Evolutionary conservation across 106 monocot species (phyloP), one percentile per base, ranked within the genome.

Genomic region (Platanthera zijinensis): DNA sequence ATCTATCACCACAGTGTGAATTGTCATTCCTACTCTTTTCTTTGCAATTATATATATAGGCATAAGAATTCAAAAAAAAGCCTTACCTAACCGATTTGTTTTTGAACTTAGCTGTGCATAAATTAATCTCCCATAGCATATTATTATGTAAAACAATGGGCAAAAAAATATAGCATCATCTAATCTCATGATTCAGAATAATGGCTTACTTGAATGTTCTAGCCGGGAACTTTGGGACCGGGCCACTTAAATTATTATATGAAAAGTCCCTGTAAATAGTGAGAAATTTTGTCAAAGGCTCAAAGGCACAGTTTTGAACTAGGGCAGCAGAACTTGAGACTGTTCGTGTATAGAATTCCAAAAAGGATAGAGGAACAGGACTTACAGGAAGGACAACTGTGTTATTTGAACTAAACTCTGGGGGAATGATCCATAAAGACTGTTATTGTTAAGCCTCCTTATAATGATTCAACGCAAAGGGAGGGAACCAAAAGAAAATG

Each of bases 401-500:
- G 79, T 77, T 30, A 68, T 80, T 50, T 70, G 77, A 22, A 67
- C 76, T 25, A 86, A 57, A 39, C 76, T 80, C 51, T 15, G 57
- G 19, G 87, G 87, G 53, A 87, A 72, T 22, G 72, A 7, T 39
- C 87, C 87, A 50, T 76, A 81, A 7, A 87, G 72, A 63, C 87
- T 84, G 68, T 87, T 87, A 45, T 87, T 87, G 67, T 84, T 87
- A 8, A 87, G 84, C 79, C 87, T 87, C 84, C 87, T 87, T 71
- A 48, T 5, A n/a, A 48, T 48, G 17, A 47, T 48, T 48, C 70
- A 52, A 52, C 4, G 17, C 15, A 70, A 1, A 39, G 52, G 72
- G 32, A 5, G 32, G 8, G 30, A 18, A 8, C 10, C 50, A 49
- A 74, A 12, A 74, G 74, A 51, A 74, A 74, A 51, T 13, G 8